Evolutionary conservation across 1,139 yeast genomes (phyloP), one percentile per base, ranked within the genome.

Genomic region (Blastobotrys indianensis): DNA sequence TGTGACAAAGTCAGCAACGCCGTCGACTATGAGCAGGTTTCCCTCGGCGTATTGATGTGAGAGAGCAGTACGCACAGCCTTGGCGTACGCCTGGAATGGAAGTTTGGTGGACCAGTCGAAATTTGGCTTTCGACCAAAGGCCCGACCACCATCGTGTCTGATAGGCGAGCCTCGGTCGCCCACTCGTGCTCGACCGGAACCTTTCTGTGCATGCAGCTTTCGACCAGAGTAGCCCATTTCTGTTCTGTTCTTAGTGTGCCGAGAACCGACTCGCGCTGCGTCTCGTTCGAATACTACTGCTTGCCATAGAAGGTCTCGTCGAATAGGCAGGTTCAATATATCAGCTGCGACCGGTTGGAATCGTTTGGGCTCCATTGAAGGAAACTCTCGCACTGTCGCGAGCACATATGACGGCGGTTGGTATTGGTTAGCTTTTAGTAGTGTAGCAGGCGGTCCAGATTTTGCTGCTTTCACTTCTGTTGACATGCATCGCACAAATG

Each of bases 161-260:
- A 82, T 85, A 39, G 98, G 98, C 17, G 96, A 86, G 59, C 92
- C 92, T 50, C 87, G 88, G 68, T 88, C 97, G 70, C 98, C 99
- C 50, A 80, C 83, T 73, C 99, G 83, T 47, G 99, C 99, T 52
- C 77, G 75, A 67, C 99, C 99, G 13, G 88, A 71, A 54, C 98
- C 97, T 69, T 92, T 92, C 68, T 92, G 98, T 23, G 88, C 87
- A 46, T 80, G 74, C 56, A 92, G 73, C 65, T 92, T 92, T 61
- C 78, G 76, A 65, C 94, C 79, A 25, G 95, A 85, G 65, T 78
- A 90, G 48, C 92, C 90, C 69, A 84, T 84, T 58, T 87, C 94
- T 39, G 86, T 78, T 65, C 95, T 83, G 49, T 92, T 85, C 38
- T 85, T 81, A 32, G 92, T 94, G 62, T 83, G 82, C 1, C 88